Evolutionary conservation across 2,329 filamentous ascomycete species (phyloP), one percentile per base, ranked within the genome.

Genomic region (Epichloe glyceriae): DNA sequence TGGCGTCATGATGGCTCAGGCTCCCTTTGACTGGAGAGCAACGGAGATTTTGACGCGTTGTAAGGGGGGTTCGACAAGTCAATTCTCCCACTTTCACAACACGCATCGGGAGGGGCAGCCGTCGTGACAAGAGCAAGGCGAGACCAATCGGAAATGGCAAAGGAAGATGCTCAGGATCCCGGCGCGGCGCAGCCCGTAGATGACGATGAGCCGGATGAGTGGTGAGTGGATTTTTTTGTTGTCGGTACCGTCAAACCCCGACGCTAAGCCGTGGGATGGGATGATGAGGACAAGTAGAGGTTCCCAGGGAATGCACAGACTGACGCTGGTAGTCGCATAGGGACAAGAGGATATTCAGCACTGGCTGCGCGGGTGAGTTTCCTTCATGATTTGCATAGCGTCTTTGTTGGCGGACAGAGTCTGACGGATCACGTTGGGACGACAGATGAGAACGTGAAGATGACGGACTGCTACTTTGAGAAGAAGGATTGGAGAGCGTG

Each of bases 271-370:
- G 52, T 20, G 33, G 30, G 30, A 30, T 30, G 26, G 8, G 8
- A 26, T 26, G 20, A 3, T 22, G 30, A 30, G 30, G 30, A 30
- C 11, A 10, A 30, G 30, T 30, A 0, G 11, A 30, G 30, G 30
- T 11, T 26, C 22, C 22, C 22, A 7, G 30, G 30, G 3, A 11
- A 30, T 11, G 8, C 30, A 30, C 30, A n/a, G 35, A 44, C 46
- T 38, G 46, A 46, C 52, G 51, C 50, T 53, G 45, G 45, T 51
- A 50, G 37, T 46, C 34, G 52, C 59, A 53, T 64, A 97, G 91
- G 91, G 90, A 97, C 73, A 91, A 95, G 78, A 79, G 93, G 64
- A 97, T 97, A 68, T 95, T 88, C 73, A 95, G 88, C 73, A 97
- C 91, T 3, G 93, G 91, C 52, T 97, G 91, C 64, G 80, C 89